A percentile compares a stretch with the other conserved stretches of the same genome.
Evolutionary conservation across 768 basidiomycete genomes (phyloP).

Genomic region (Lactifluus rugatus): DNA sequence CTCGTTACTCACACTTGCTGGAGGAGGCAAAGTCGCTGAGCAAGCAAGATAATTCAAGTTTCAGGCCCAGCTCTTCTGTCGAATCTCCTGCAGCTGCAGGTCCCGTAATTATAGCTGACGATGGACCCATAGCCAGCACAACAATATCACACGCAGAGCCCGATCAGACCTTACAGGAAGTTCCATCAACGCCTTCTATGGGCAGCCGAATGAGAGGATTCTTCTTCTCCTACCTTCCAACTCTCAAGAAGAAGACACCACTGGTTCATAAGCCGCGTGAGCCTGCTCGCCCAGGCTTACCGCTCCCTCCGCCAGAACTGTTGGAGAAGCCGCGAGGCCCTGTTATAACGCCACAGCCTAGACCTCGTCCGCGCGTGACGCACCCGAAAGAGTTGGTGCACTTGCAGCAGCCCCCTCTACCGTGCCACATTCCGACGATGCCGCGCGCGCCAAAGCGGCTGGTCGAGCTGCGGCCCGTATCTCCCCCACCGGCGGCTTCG

Average conservation of each 20-base stretch:
- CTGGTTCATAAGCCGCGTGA: slow-evolving; percentile 17
- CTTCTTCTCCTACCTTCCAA: slow-evolving; percentile 53
- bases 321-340: slow-evolving; percentile 44
- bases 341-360: slow-evolving; percentile 49
- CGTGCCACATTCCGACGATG: slow-evolving; percentile 37
- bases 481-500: slow-evolving; percentile 24
- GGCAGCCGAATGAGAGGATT: slow-evolving; percentile 47
- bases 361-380: slow-evolving; percentile 33
- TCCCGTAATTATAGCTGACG: not conserved
- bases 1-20: slow-evolving; percentile 48
- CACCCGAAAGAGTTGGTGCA: slow-evolving; percentile 59
- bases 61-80: not conserved
- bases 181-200: slow-evolving; percentile 28
- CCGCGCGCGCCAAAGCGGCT: slow-evolving; percentile 36
- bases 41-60: slow-evolving; percentile 3
- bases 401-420: slow-evolving; percentile 43
- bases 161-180: not conserved
- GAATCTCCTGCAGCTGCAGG: not conserved
- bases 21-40: slow-evolving; percentile 42
- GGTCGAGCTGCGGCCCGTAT: slow-evolving; percentile 48
- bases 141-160: not conserved
- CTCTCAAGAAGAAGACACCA: slow-evolving; percentile 32
- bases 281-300: slow-evolving; percentile 34
- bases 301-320: slow-evolving; percentile 46
- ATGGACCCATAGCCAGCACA: not conserved